Evolutionary conservation across 106 monocot genomes (phyloP), one percentile per base, ranked within the genome.

Genomic region (Ottelia alismoides): DNA sequence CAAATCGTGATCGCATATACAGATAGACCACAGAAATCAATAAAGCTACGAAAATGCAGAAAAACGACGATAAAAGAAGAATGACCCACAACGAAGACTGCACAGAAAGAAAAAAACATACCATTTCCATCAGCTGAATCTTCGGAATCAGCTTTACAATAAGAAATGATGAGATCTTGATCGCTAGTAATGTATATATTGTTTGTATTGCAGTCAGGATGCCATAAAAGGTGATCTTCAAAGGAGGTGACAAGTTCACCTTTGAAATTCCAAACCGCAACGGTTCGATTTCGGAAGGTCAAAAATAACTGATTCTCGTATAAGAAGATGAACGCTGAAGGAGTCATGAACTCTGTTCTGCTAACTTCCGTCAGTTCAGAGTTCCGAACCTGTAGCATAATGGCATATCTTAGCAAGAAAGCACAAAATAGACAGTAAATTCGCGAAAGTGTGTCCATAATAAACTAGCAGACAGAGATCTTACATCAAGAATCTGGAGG

Each of bases 121-220:
- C 61, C 71, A 64, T 44, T 78, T 28, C 49, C 72, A 53, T 74
- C 71, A 40, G 40, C 40, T 43, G 40, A 16, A 43, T 7, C 6
- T 7, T 68, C 73, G 62, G 67, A 55, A 43, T 70, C 64, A 43
- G 72, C 78, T 55, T 83, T 88, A 69, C 88, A 89, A 48, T 79
- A 83, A 40, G 82, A 83, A 57, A 88, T 80, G 65, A 88, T 83
- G 22, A 88, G 72, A 67, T 87, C 81, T 61, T 87, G 87, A 49
- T 82, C 70, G 44, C 78, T 82, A 23, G 87, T 87, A 20, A 87
- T 87, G 31, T 87, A 82, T 28, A 87, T 87, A 63, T 82, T 87
- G 52, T 87, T 87, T 30, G 87, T 87, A 55, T 87, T 87, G 70
- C 87, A 87, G 27, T 87, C 82, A 56, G 87, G 87, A 46, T 87